Percentiles rank a stretch among this genome's conserved stretches.
These are phyloP conservation scores for Pyrenochaeta sp. DNA, from an alignment of 2,329 filamentous ascomycete species.

Conservation along the genomic window DNA sequence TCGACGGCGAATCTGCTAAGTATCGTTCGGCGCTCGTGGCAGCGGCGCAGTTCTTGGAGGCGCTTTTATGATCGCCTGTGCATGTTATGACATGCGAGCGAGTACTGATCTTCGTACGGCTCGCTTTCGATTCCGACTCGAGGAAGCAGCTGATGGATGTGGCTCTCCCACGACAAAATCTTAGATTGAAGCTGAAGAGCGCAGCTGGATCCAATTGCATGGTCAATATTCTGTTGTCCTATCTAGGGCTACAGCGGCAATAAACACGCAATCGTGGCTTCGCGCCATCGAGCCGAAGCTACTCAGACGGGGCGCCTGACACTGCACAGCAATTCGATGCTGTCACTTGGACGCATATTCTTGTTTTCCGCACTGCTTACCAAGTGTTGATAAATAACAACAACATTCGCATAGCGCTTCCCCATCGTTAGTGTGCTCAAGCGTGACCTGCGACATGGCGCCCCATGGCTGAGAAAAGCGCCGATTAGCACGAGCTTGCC, in stretches of 20 bases:
- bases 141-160: background rate
- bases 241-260: background rate
- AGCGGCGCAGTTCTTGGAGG: constrained; percentile 7
- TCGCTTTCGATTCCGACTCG: constrained; percentile 4
- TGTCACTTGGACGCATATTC: constrained; percentile 11
- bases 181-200: background rate
- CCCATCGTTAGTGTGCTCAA: background rate
- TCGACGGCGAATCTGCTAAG: constrained; percentile 8
- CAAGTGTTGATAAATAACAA: constrained; percentile 4
- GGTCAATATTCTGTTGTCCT: background rate
- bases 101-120: constrained; percentile 1
- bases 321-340: constrained; percentile 2
- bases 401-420: background rate
- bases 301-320: constrained; percentile 8
- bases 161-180: background rate
- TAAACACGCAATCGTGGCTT: constrained; percentile 11
- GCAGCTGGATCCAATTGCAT: too few relatives aligned
- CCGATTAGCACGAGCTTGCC: background rate
- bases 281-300: constrained; percentile 14
- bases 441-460: background rate
- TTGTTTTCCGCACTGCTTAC: constrained; percentile 5
- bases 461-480: background rate
- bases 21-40: constrained; percentile 6
- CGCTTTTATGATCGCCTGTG: constrained; percentile 16
- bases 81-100: constrained; percentile 12